These are phyloP conservation scores for Thecamonas trahens DNA, from an alignment of 78 protist species.

Conservation along the genomic window DNA sequence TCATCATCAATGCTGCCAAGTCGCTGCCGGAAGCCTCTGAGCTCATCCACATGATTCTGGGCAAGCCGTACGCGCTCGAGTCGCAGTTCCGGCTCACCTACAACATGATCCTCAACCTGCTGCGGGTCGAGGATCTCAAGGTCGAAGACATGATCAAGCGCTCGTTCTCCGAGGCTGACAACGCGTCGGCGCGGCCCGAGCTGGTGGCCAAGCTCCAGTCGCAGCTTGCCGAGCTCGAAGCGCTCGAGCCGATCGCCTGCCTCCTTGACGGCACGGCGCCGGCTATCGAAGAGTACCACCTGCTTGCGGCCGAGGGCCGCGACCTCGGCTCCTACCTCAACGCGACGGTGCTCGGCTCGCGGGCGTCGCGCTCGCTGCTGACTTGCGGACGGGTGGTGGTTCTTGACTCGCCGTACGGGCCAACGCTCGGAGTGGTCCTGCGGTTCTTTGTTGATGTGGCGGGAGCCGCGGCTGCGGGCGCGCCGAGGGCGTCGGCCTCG, in stretches of 20 bases:
- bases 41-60: slow-evolving; percentile 52
- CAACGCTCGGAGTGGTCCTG: no score
- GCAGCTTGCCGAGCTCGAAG: background rate
- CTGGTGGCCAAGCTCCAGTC: slow-evolving; percentile 19
- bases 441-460: no score
- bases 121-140: slow-evolving; percentile 71
- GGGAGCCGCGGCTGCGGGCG: no score
- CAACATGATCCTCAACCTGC: slow-evolving; percentile 81
- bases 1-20: slow-evolving; percentile 37
- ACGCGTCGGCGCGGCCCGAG: slow-evolving; percentile 32
- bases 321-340: no score
- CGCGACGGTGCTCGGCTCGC: no score
- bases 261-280: background rate
- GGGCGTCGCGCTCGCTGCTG: no score
- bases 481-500: no score
- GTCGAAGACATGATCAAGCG: slow-evolving; percentile 81
- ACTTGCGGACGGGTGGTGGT: no score
- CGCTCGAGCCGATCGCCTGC: background rate
- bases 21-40: slow-evolving; percentile 4
- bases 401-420: no score
- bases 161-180: slow-evolving; percentile 72
- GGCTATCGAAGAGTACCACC: background rate
- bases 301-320: no score
- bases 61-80: slow-evolving; percentile 48
- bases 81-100: slow-evolving; percentile 82